Evolutionary conservation across 441 rosid genomes (phyloP).

Genomic region (Arabidopsis lyrata): DNA sequence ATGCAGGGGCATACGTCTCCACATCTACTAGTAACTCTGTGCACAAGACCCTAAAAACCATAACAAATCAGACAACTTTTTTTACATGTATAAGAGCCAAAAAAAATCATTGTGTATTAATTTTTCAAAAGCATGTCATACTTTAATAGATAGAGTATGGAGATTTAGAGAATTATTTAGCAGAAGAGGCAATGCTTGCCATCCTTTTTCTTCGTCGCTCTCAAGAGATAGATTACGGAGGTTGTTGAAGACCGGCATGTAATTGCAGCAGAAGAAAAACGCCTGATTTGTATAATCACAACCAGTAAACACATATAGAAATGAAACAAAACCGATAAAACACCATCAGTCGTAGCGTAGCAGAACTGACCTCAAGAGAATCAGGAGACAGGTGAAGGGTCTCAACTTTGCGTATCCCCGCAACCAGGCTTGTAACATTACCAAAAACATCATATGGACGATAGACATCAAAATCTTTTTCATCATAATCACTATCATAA

Average conservation of each 20-base stretch:
- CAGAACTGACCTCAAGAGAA: neutral
- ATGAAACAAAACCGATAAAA: neutral
- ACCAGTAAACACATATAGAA: too few relatives aligned
- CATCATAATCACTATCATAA: neutral
- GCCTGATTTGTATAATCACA: neutral
- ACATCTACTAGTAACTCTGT: neutral
- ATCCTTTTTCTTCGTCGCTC: neutral
- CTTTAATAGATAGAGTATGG: neutral
- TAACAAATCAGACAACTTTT: neutral
- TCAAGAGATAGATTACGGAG: neutral
- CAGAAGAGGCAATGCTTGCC: neutral
- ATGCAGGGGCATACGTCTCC: neutral
- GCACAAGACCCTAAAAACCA: neutral
- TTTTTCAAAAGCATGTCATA: too few relatives aligned
- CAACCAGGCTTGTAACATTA: neutral
- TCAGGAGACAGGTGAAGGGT: neutral
- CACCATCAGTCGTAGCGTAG: too few relatives aligned
- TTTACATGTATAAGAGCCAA: neutral
- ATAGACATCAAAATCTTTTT: neutral
- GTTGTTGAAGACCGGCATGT: neutral
- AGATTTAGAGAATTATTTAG: neutral
- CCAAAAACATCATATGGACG: neutral
- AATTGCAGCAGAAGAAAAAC: neutral
- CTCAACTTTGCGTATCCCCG: neutral
- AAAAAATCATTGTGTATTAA: too few relatives aligned